Conservation (phyloP, 1,284 basidiomycete species). For the Psilocybe mexicana region DNA sequence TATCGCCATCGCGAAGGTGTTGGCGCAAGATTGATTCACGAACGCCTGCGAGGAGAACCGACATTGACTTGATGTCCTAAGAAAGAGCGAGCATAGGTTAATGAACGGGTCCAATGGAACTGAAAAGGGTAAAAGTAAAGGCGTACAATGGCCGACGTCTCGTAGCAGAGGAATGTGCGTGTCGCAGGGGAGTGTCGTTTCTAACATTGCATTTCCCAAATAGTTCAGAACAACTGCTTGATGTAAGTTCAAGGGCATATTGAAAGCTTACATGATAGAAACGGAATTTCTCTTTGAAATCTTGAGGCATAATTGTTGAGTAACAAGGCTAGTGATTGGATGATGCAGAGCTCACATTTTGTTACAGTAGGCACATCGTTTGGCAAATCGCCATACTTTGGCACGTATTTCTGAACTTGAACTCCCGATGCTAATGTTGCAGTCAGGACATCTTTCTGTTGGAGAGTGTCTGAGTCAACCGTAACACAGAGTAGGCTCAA, state of each 20-base stretch:
- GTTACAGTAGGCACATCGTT: conserved; percentile 57
- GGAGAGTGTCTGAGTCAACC: neutral
- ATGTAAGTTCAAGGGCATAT: neutral
- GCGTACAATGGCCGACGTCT: conserved; percentile 43
- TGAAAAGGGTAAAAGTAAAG: neutral
- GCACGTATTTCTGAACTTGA: conserved; percentile 57
- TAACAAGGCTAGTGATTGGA: neutral
- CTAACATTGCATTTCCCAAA: conserved; percentile 26
- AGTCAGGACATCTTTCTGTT: conserved; percentile 58
- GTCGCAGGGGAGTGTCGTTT: conserved; percentile 45
- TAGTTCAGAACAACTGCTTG: neutral
- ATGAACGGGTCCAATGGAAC: neutral
- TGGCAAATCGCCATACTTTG: conserved; percentile 57
- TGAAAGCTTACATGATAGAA: conserved; percentile 43
- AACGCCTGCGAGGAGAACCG: conserved; percentile 30
- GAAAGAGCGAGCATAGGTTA: neutral
- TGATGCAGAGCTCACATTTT: conserved; percentile 40
- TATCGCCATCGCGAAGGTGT: conserved; percentile 33
- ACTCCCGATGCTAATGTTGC: conserved; percentile 60
- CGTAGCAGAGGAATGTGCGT: conserved; percentile 50
- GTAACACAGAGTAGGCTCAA: neutral
- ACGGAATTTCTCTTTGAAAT: conserved; percentile 55
- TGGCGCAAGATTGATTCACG: conserved; percentile 39
- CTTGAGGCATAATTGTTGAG: conserved; percentile 25
- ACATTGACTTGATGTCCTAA: conserved; percentile 34